A percentile compares a stretch with the other conserved stretches of the same genome.
These are phyloP conservation scores for Hyphodiscus sp. DNA, from an alignment of 2,329 filamentous ascomycete genomes.

Conservation along the genomic window DNA sequence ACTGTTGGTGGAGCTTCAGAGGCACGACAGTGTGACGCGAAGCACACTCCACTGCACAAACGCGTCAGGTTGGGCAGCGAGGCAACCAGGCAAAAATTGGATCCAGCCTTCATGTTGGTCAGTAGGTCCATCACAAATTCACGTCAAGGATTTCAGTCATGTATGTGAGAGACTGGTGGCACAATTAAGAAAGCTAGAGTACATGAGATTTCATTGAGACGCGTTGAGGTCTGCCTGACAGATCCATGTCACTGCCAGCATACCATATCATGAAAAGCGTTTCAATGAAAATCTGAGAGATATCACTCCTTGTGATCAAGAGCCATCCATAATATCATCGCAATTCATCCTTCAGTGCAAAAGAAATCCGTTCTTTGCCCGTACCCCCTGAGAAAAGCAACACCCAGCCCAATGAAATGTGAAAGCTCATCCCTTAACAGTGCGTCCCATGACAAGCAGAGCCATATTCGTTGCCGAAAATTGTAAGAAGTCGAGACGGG, in stretches of 20 bases:
- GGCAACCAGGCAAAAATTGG: conserved; percentile 13
- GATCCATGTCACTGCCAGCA: conserved; percentile 19
- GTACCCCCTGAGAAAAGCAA: conserved; percentile 18
- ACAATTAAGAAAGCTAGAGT: conserved; percentile 28
- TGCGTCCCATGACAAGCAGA: conserved; percentile 11
- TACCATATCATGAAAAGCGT: conserved; percentile 19
- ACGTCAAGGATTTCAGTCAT: conserved; percentile 3
- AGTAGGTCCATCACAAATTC: neutral
- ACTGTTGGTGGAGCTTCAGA: too few species aligned
- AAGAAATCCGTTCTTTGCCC: conserved; percentile 21
- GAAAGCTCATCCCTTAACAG: conserved; percentile 13
- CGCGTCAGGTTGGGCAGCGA: conserved; percentile 7
- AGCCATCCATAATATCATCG: conserved; percentile 26
- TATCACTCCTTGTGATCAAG: conserved; percentile 21
- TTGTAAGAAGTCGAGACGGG: conserved; percentile 14
- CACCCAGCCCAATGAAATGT: conserved; percentile 27
- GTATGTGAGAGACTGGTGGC: conserved; percentile 5
- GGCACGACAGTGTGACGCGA: neutral
- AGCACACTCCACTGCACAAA: neutral
- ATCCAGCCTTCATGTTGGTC: neutral
- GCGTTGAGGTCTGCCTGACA: conserved; percentile 19
- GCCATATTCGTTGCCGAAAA: conserved; percentile 8
- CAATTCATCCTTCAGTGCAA: conserved; percentile 16
- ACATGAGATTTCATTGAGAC: conserved; percentile 27
- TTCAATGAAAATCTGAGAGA: conserved; percentile 20